These are phyloP conservation scores for Phoma sp. DNA, from an alignment of 2,329 filamentous ascomycete genomes.

Conservation along the genomic window DNA sequence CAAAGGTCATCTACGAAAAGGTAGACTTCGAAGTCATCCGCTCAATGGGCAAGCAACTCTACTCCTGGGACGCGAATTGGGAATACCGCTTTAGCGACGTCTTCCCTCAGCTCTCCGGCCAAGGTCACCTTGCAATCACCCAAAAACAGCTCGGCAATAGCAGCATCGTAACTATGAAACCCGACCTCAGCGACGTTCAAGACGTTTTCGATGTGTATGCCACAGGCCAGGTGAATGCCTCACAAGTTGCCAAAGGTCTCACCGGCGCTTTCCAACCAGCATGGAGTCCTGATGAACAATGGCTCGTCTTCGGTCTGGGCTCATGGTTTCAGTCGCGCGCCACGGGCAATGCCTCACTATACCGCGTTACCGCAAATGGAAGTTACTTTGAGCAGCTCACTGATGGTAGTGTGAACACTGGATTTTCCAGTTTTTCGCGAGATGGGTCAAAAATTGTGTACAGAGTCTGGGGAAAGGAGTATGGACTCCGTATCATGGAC, in stretches of 20 bases:
- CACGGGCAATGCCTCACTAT: slow-evolving; percentile 26
- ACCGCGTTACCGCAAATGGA: slow-evolving; percentile 33
- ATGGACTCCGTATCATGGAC: slow-evolving; percentile 46
- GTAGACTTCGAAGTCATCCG: slow-evolving; percentile 38
- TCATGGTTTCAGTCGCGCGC: slow-evolving; percentile 50
- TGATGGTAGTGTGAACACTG: slow-evolving; percentile 45
- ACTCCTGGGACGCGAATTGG: slow-evolving; percentile 50
- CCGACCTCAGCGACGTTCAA: slow-evolving; percentile 34
- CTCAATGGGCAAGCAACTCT: slow-evolving; percentile 47
- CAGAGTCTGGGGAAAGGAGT: slow-evolving; percentile 42
- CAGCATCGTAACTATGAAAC: slow-evolving; percentile 45
- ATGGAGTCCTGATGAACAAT: slow-evolving; percentile 48
- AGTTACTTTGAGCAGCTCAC: slow-evolving; percentile 43
- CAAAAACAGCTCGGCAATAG: slow-evolving; percentile 52
- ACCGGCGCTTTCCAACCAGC: slow-evolving; percentile 52
- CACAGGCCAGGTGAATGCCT: slow-evolving; percentile 21
- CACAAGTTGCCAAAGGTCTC: slow-evolving; percentile 32
- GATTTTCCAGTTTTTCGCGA: slow-evolving; percentile 51
- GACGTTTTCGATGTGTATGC: slow-evolving; percentile 35
- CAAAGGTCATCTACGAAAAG: slow-evolving; percentile 27
- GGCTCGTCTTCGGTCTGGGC: slow-evolving; percentile 51
- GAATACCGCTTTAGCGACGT: slow-evolving; percentile 55
- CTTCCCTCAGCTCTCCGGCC: slow-evolving; percentile 45
- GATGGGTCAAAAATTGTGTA: slow-evolving; percentile 48
- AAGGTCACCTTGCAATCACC: slow-evolving; percentile 44